Evolutionary conservation across 1,139 yeast species (phyloP).

Genomic region (Arxiozyma heterogenica): DNA sequence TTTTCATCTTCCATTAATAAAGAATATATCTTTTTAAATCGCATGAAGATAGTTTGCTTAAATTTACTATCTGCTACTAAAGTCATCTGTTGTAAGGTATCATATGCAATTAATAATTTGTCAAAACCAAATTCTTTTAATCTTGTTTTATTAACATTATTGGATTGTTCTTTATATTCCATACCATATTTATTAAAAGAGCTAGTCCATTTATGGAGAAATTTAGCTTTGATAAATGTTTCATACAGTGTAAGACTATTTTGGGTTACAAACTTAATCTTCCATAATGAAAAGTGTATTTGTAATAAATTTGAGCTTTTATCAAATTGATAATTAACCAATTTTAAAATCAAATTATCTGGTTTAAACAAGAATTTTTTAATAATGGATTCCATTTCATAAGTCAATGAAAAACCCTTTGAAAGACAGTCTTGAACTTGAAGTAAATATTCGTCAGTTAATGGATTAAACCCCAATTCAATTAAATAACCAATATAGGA

Average conservation of each 20-base stretch:
- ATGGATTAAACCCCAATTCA: conserved; percentile 15
- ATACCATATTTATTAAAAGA: conserved; percentile 7
- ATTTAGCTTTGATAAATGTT: conserved; percentile 6
- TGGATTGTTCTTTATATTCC: conserved; percentile 7
- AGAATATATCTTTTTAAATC: conserved; percentile 3
- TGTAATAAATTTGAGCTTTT: conserved; percentile 4
- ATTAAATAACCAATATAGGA: conserved; percentile 14
- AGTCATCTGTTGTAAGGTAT: conserved; percentile 12
- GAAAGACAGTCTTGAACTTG: conserved; percentile 13
- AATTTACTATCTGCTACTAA: conserved; percentile 20
- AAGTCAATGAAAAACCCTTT: not conserved
- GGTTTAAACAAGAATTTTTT: conserved; percentile 19
- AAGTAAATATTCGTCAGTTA: conserved; percentile 18
- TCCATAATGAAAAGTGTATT: conserved; percentile 14
- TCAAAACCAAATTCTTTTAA: conserved; percentile 14
- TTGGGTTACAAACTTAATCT: conserved; percentile 1
- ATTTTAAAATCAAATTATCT: conserved; percentile 17
- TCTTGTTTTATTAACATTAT: conserved; percentile 11
- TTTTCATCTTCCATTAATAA: conserved; percentile 1
- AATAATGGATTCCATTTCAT: conserved; percentile 15
- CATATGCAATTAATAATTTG: conserved; percentile 12
- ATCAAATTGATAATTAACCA: conserved; percentile 13
- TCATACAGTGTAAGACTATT: conserved; percentile 2
- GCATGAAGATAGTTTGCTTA: conserved; percentile 12
- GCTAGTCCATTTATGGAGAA: conserved; percentile 11